Conservation (phyloP, 2,329 filamentous ascomycete genomes). For the Colletotrichum destructivum region DNA sequence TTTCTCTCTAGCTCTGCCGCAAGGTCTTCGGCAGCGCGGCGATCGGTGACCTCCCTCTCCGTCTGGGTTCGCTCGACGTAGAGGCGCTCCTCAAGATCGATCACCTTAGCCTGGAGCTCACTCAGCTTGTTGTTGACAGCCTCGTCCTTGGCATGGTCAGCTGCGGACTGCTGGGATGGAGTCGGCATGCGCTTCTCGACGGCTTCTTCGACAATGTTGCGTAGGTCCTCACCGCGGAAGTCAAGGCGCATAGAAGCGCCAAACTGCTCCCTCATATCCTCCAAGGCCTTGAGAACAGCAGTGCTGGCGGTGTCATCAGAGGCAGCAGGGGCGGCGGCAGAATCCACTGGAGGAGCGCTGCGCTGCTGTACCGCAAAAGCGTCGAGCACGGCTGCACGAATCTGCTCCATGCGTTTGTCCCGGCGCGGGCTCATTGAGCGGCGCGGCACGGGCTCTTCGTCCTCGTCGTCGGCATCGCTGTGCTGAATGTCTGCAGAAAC, state of each 20-base stretch:
- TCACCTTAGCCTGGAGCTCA: constrained; percentile 72
- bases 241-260: constrained; percentile 60
- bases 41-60: constrained; percentile 64
- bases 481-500: constrained; percentile 79
- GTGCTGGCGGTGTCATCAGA: constrained; percentile 56
- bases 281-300: constrained; percentile 76
- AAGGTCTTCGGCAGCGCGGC: constrained; percentile 68
- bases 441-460: constrained; percentile 77
- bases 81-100: constrained; percentile 72
- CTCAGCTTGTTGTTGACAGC: constrained; percentile 68
- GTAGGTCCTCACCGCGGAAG: constrained; percentile 68
- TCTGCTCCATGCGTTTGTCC: constrained; percentile 87
- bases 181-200: constrained; percentile 71
- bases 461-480: constrained; percentile 96
- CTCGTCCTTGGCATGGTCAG: constrained; percentile 54
- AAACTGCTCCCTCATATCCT: constrained; percentile 72
- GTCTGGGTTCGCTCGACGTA: constrained; percentile 63
- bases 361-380: constrained; percentile 75
- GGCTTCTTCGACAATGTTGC: constrained; percentile 74
- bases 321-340: constrained; percentile 47
- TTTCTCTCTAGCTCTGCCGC: constrained; percentile 68
- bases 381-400: constrained; percentile 81
- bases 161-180: constrained; percentile 50
- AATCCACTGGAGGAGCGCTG: constrained; percentile 50
- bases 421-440: constrained; percentile 84